phyloP scores from a whole-genome alignment of 495 filamentous ascomycete genomes.

The Xylaria longipes region DNA sequence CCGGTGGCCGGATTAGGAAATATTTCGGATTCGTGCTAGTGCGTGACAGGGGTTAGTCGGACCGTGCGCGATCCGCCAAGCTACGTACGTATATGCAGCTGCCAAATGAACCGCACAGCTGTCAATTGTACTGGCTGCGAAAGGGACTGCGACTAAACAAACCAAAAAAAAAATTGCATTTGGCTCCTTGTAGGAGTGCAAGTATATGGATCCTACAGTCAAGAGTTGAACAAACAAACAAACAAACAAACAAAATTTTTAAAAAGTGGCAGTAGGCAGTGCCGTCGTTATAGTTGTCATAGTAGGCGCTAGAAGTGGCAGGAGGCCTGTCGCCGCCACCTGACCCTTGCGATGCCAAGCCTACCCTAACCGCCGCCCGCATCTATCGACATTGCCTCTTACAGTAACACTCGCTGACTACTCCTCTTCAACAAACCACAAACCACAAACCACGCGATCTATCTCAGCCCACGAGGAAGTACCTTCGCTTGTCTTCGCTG shows the following conservation, averaged over 20 bases:
- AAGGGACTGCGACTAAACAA: too few species aligned
- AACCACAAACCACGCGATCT: background rate
- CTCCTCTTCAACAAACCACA: conserved; percentile 2
- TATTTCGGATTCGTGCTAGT: background rate
- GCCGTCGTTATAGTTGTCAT: background rate
- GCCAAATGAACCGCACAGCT: background rate
- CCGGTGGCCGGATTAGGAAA: conserved; percentile 2
- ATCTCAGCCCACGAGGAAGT: background rate
- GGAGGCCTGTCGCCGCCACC: background rate
- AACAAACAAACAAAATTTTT: background rate
- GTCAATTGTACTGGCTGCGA: background rate
- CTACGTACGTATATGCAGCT: background rate
- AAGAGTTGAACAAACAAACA: too few species aligned
- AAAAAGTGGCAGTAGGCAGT: background rate
- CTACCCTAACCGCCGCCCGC: background rate
- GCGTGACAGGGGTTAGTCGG: background rate
- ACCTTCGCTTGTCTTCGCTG: too few species aligned
- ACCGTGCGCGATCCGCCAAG: background rate
- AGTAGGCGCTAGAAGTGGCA: background rate
- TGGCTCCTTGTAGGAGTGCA: too few species aligned
- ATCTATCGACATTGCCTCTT: background rate
- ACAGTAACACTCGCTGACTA: background rate
- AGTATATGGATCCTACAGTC: too few species aligned
- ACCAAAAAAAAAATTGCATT: too few species aligned
- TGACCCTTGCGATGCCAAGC: conserved; percentile 5